phyloP scores from a whole-genome alignment of 2,329 filamentous ascomycete species.

The Apiospora koreana region DNA sequence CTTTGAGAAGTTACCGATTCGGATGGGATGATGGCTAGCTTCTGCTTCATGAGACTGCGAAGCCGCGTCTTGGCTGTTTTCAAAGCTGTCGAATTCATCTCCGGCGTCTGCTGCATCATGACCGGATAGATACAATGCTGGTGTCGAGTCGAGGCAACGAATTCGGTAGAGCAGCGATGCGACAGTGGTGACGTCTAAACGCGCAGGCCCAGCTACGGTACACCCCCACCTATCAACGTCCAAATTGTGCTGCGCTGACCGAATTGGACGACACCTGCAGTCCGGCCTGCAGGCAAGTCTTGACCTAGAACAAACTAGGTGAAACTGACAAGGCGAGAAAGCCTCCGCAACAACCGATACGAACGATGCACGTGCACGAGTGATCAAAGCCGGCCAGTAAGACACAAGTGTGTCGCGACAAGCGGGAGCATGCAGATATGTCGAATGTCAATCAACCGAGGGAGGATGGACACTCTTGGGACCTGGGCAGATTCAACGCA shows the following conservation, averaged over 20 bases:
- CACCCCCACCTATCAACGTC: neutral
- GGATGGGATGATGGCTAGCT: constrained; percentile 61
- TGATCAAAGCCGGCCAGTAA: neutral
- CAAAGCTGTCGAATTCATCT: constrained; percentile 43
- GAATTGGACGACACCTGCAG: neutral
- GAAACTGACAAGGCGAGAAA: neutral
- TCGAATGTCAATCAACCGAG: neutral
- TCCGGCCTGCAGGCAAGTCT: neutral
- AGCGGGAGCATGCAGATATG: neutral
- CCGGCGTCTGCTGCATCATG: constrained; percentile 13
- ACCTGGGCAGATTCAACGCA: neutral
- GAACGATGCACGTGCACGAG: neutral
- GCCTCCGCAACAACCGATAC: neutral
- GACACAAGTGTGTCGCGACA: neutral
- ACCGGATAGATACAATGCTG: neutral
- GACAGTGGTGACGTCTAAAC: neutral
- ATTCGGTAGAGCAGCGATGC: neutral
- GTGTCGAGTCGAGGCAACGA: neutral
- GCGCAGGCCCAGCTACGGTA: constrained; percentile 5
- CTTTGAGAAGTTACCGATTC: constrained; percentile 70
- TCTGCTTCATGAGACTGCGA: constrained; percentile 67
- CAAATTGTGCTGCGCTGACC: neutral
- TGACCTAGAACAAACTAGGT: neutral
- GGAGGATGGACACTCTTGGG: neutral
- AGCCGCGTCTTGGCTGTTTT: constrained; percentile 75